These are phyloP conservation scores for Aureobasidium sp. DNA, from an alignment of 2,329 filamentous ascomycete species.

Conservation along the genomic window DNA sequence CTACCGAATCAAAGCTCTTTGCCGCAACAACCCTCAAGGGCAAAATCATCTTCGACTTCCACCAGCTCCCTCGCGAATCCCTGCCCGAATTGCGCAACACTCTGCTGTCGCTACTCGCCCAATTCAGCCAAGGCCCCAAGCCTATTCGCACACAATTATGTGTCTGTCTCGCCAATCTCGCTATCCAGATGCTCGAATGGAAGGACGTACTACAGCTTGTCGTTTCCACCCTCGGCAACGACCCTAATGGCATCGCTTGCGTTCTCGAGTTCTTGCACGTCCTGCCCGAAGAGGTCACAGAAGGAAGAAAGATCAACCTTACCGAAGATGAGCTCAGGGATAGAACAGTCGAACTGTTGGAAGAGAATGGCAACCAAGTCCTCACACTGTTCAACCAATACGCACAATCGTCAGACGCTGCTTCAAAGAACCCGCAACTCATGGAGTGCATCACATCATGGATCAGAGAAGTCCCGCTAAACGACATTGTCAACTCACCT, in stretches of 20 bases:
- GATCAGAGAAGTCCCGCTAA: constrained; percentile 84
- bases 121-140: constrained; percentile 73
- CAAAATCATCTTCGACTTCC: constrained; percentile 97
- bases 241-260: constrained; percentile 70
- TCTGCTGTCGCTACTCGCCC: constrained; percentile 69
- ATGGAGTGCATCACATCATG: constrained; percentile 95
- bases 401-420: constrained; percentile 79
- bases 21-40: constrained; percentile 95
- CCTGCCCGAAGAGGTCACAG: constrained; percentile 95
- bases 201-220: constrained; percentile 83
- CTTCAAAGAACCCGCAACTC: constrained; percentile 78
- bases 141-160: constrained; percentile 76
- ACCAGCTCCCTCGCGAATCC: constrained; percentile 72
- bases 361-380: constrained; percentile 83
- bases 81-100: constrained; percentile 73
- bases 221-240: constrained; percentile 66
- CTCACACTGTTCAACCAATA: constrained; percentile 83
- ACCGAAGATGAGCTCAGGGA: constrained; percentile 90
- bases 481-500: constrained; percentile 74
- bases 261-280: constrained; percentile 95
- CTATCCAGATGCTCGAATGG: constrained; percentile 94
- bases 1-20: constrained; percentile 83
- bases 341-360: constrained; percentile 81
- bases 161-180: constrained; percentile 87
- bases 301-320: constrained; percentile 98